phyloP scores from a whole-genome alignment of 768 basidiomycete genomes.

The Exsudoporus frostii region DNA sequence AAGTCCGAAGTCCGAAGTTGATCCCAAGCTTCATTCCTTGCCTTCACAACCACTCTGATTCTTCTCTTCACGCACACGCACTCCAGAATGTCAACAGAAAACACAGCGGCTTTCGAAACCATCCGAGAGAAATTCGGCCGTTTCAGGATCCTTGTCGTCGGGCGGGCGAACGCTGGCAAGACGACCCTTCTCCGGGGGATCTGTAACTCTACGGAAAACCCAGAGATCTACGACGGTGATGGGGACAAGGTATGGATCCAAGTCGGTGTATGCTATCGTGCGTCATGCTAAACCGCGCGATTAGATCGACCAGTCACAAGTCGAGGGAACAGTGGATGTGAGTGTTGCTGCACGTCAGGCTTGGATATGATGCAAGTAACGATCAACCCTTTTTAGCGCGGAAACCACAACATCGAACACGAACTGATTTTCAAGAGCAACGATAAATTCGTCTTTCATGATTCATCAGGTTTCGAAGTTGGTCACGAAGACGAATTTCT shows the following conservation, averaged over 20 bases:
- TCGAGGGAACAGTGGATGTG: not conserved
- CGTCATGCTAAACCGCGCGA: not conserved
- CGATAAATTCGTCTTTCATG: slow-evolving; percentile 1
- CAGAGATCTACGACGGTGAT: slow-evolving; percentile 3
- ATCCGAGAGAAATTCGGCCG: not conserved
- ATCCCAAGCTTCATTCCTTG: not conserved
- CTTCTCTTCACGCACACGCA: not conserved
- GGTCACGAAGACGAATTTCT: slow-evolving; percentile 1
- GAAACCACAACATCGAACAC: not conserved
- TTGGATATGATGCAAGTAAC: too few relatives aligned
- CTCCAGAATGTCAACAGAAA: not conserved
- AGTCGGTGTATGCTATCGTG: not conserved
- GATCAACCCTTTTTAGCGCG: not conserved
- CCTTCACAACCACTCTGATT: not conserved
- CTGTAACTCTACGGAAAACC: not conserved
- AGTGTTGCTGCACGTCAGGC: not conserved
- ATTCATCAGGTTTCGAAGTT: slow-evolving; percentile 4
- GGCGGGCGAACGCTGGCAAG: slow-evolving; percentile 7
- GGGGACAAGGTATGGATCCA: not conserved
- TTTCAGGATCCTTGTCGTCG: not conserved
- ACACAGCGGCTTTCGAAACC: not conserved
- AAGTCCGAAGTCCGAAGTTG: too few relatives aligned
- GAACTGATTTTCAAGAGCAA: slow-evolving; percentile 3
- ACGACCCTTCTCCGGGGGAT: slow-evolving; percentile 3
- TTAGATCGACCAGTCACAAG: slow-evolving; percentile 3